phyloP scores from a whole-genome alignment of 768 basidiomycete species.

The Tephrocybe rancida region DNA sequence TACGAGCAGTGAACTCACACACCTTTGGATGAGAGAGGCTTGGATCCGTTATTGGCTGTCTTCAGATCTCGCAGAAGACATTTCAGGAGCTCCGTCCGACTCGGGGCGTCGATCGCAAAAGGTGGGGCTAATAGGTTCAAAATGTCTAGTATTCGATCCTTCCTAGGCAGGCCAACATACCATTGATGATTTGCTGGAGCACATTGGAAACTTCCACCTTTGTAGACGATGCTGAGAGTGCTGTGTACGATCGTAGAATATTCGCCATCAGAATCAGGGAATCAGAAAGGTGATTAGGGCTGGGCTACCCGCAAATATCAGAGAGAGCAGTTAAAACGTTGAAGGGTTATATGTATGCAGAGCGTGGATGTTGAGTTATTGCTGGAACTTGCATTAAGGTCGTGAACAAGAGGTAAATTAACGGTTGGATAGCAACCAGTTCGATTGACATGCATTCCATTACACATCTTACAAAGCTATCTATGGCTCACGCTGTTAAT shows the following conservation, averaged over 20 bases:
- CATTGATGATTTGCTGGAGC: constrained; percentile 52
- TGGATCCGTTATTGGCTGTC: constrained; percentile 33
- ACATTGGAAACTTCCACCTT: constrained; percentile 46
- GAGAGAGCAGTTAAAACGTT: neutral
- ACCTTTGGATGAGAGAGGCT: constrained; percentile 62
- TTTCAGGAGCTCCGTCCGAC: constrained; percentile 59
- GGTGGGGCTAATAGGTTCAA: constrained; percentile 35
- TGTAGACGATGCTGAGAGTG: constrained; percentile 48
- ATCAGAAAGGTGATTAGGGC: constrained; percentile 6
- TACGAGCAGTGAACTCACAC: constrained; percentile 14
- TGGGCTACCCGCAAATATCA: neutral
- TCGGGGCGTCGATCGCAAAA: constrained; percentile 45
- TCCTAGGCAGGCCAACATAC: constrained; percentile 40
- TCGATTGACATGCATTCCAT: constrained; percentile 15
- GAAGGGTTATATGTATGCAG: constrained; percentile 2
- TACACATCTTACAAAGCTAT: constrained; percentile 18
- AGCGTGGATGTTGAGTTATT: neutral
- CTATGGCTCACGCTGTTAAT: neutral
- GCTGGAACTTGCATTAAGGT: constrained; percentile 8
- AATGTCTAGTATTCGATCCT: neutral
- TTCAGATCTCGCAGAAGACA: constrained; percentile 63
- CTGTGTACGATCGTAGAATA: constrained; percentile 46
- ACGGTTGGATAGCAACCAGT: constrained; percentile 13
- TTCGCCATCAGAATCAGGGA: constrained; percentile 43
- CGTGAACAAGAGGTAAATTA: constrained; percentile 10